These are phyloP conservation scores for Brassica nigra DNA, from an alignment of 345 rosid genomes.

Conservation along the genomic window DNA sequence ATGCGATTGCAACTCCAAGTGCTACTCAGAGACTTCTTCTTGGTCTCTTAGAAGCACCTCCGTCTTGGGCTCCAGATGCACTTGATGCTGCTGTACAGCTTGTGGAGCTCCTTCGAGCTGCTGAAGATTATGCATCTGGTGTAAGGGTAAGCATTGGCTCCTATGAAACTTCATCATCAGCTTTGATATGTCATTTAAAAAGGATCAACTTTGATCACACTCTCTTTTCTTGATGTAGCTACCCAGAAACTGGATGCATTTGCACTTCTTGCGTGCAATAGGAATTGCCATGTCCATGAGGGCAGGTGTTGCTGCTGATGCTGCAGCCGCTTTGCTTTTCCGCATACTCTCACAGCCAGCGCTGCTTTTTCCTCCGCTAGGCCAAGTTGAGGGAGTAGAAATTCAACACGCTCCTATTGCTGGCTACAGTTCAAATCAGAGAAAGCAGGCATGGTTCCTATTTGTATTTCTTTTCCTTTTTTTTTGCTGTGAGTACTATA, in stretches of 20 bases:
- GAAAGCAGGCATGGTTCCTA: slow-evolving; percentile 67
- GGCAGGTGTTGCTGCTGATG: slow-evolving; percentile 97
- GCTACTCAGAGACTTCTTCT: slow-evolving; percentile 96
- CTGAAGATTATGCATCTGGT: slow-evolving; percentile 96
- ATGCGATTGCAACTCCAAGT: slow-evolving; percentile 97
- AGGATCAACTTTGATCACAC: slow-evolving; percentile 1
- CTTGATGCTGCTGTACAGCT: slow-evolving; percentile 99
- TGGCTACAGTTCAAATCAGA: slow-evolving; percentile 75
- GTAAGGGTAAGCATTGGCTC: slow-evolving; percentile 60
- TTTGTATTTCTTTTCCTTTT: background rate
- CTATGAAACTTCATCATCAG: background rate
- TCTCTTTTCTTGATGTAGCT: slow-evolving; percentile 56
- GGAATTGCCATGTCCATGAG: slow-evolving; percentile 99
- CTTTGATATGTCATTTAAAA: background rate
- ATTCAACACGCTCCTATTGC: slow-evolving; percentile 71
- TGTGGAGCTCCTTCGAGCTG: slow-evolving; percentile 96
- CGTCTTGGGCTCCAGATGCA: slow-evolving; percentile 99
- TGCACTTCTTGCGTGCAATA: slow-evolving; percentile 97
- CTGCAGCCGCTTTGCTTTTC: slow-evolving; percentile 96
- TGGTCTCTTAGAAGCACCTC: slow-evolving; percentile 98
- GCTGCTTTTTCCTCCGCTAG: slow-evolving; percentile 88
- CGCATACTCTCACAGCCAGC: slow-evolving; percentile 95
- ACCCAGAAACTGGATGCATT: slow-evolving; percentile 98
- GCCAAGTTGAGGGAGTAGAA: slow-evolving; percentile 90
- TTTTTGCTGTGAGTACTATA: slow-evolving; percentile 12